A percentile compares a stretch with the other conserved stretches of the same genome.
Evolutionary conservation across 129 eudicot genomes (phyloP).

Genomic region (Calendula officinalis): DNA sequence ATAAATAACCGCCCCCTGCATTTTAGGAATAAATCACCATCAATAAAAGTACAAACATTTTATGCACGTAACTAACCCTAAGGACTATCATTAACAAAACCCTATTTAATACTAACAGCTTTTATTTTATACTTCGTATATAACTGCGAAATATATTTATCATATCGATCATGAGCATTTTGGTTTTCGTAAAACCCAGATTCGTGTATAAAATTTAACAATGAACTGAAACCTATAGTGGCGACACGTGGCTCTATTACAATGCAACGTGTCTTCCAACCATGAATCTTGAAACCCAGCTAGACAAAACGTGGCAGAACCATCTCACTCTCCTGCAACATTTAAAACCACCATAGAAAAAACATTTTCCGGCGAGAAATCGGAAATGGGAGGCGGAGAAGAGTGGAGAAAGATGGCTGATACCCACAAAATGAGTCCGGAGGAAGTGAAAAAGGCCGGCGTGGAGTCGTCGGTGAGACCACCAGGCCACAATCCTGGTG

Average conservation of each 20-base stretch:
- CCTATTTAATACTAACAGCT: too few relatives aligned
- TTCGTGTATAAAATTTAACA: too few relatives aligned
- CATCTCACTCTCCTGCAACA: background rate
- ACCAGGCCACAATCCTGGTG: constrained; percentile 64
- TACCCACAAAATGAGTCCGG: constrained; percentile 67
- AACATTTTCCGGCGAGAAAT: constrained; percentile 7
- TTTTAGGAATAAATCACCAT: too few relatives aligned
- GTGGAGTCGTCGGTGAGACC: constrained; percentile 57
- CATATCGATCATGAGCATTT: too few relatives aligned
- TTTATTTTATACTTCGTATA: too few relatives aligned
- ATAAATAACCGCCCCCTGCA: too few relatives aligned
- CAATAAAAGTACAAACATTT: too few relatives aligned
- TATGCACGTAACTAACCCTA: too few relatives aligned
- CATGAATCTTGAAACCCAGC: background rate
- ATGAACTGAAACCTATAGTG: background rate
- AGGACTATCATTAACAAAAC: too few relatives aligned
- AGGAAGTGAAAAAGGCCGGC: constrained; percentile 58
- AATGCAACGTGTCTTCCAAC: constrained; percentile 20
- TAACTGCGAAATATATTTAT: too few relatives aligned
- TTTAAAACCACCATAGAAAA: constrained; percentile 5
- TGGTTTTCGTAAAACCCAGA: too few relatives aligned
- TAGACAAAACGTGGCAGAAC: constrained; percentile 23
- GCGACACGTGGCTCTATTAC: constrained; percentile 8
- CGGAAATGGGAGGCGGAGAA: constrained; percentile 26
- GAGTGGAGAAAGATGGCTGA: constrained; percentile 71